Conservation (phyloP, 1,284 basidiomycete species). For the Boletus albobrunnescens region DNA sequence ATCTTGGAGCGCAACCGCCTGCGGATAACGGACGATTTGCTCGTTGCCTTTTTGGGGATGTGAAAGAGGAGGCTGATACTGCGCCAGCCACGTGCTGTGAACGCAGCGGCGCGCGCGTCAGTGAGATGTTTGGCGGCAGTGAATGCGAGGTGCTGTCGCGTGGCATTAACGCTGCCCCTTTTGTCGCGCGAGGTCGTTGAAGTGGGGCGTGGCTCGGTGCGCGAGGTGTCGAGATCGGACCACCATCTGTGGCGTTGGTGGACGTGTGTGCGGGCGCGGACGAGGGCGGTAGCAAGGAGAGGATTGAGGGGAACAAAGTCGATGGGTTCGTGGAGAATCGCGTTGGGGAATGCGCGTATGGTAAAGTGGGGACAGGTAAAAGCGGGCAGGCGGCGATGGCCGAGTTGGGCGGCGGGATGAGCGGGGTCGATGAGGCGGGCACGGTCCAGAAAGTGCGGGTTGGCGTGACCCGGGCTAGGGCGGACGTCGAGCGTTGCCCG, state of each 20-base stretch:
- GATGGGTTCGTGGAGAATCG: conserved; percentile 17
- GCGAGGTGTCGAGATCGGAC: no score
- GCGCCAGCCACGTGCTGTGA: conserved; percentile 9
- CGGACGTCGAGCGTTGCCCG: background rate
- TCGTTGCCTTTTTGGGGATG: conserved; percentile 28
- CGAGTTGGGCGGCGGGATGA: conserved; percentile 21
- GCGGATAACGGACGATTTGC: conserved; percentile 28
- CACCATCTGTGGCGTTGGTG: no score
- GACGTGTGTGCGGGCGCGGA: no score
- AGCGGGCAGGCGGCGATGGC: conserved; percentile 14
- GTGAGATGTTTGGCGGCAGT: conserved; percentile 1
- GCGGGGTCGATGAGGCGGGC: conserved; percentile 13
- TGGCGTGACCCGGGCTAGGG: conserved; percentile 14
- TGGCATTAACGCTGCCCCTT: no score
- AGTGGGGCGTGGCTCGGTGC: no score
- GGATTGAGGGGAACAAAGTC: conserved; percentile 25
- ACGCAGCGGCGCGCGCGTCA: conserved; percentile 4
- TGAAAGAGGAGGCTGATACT: no score
- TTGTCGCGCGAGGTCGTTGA: no score
- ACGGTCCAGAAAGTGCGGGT: conserved; percentile 12
- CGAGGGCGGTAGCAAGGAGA: no score
- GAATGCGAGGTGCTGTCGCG: background rate
- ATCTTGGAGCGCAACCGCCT: conserved; percentile 25
- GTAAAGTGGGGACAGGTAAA: conserved; percentile 22
- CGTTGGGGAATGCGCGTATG: conserved; percentile 28